Percentiles rank a stretch among this genome's conserved stretches.
phyloP scores from a whole-genome alignment of 331 rosid genomes.

The Pyrus hybrid region DNA sequence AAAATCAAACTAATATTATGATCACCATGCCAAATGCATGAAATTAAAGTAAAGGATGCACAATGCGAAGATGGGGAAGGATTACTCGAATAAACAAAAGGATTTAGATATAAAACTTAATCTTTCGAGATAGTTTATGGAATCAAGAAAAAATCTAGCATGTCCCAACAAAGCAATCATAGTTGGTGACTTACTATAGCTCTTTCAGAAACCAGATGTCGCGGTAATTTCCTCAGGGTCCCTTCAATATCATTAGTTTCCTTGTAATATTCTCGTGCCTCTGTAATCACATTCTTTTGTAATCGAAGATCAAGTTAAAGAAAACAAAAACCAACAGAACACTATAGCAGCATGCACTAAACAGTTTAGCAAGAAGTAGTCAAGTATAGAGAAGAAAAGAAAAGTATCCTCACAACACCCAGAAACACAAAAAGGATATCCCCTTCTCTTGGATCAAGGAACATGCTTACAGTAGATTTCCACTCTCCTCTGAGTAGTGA shows the following conservation, averaged over 20 bases:
- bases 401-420: neutral
- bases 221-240: slow-evolving; percentile 85
- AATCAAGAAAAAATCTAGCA: slow-evolving; percentile 10
- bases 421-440: slow-evolving; percentile 73
- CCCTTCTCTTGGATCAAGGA: slow-evolving; percentile 97
- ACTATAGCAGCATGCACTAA: slow-evolving; percentile 17
- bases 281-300: slow-evolving; percentile 55
- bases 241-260: slow-evolving; percentile 67
- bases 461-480: slow-evolving; percentile 65
- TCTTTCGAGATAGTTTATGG: neutral
- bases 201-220: slow-evolving; percentile 78
- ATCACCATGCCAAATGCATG: neutral
- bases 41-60: neutral
- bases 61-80: neutral
- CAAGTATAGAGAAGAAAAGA: neutral
- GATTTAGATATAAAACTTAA: neutral
- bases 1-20: neutral
- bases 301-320: slow-evolving; percentile 37
- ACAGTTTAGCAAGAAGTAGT: slow-evolving; percentile 6
- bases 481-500: slow-evolving; percentile 83
- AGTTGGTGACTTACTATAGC: slow-evolving; percentile 61
- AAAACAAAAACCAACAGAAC: slow-evolving; percentile 17
- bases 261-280: slow-evolving; percentile 81
- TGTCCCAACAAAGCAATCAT: slow-evolving; percentile 10
- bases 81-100: neutral